Evolutionary conservation across 495 filamentous ascomycete species (phyloP).

Genomic region (Neurospora sp.): DNA sequence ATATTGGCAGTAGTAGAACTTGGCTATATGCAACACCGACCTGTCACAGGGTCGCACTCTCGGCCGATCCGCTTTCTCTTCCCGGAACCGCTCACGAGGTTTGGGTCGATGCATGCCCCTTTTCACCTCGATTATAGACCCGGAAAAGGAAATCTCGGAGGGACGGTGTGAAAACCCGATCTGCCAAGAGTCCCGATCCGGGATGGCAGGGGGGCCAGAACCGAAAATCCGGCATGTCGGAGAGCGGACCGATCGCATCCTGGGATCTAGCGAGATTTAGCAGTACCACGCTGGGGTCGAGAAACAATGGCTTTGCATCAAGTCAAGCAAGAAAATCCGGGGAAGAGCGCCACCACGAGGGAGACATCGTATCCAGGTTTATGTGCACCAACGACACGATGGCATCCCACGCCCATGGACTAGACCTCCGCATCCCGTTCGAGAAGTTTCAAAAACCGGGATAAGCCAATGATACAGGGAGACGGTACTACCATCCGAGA

Average conservation of each 20-base stretch:
- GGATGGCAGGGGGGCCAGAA: background rate
- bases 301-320: background rate
- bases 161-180: background rate
- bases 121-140: background rate
- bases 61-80: background rate
- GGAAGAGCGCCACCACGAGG: background rate
- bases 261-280: background rate
- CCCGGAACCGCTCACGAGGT: background rate
- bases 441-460: constrained; percentile 5
- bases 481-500: background rate
- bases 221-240: background rate
- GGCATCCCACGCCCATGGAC: background rate
- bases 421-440: constrained; percentile 8
- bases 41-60: background rate
- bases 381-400: background rate
- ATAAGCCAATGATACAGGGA: background rate
- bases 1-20: background rate
- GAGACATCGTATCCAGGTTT: background rate
- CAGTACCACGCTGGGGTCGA: background rate
- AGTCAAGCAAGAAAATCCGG: background rate
- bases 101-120: background rate
- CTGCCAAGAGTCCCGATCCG: background rate
- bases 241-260: background rate
- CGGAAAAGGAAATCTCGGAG: background rate
- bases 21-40: background rate